Conservation (phyloP, 2,329 filamentous ascomycete species). For the Venturia oleaginea region DNA sequence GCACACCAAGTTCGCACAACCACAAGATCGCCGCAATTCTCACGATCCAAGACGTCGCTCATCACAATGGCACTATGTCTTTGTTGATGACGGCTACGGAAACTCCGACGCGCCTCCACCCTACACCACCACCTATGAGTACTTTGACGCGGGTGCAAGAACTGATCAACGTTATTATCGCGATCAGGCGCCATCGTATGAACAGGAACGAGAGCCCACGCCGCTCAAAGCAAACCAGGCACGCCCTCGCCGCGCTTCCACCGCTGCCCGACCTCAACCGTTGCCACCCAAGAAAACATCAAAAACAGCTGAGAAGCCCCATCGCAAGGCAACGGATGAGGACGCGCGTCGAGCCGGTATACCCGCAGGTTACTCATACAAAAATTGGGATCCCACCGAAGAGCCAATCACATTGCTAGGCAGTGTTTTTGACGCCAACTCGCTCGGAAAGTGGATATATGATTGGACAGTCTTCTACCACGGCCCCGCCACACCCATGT, state of each 20-base stretch:
- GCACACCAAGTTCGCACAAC: constrained; percentile 15
- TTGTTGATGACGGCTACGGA: constrained; percentile 44
- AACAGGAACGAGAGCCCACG: constrained; percentile 25
- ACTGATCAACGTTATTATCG: constrained; percentile 42
- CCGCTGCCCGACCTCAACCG: constrained; percentile 35
- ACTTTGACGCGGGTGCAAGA: constrained; percentile 40
- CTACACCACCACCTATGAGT: constrained; percentile 42
- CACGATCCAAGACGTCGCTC: constrained; percentile 35
- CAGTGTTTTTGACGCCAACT: constrained; percentile 95
- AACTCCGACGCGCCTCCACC: constrained; percentile 38
- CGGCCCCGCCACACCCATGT: constrained; percentile 70
- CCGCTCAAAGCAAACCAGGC: constrained; percentile 31
- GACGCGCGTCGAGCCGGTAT: constrained; percentile 59
- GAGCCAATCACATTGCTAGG: constrained; percentile 89
- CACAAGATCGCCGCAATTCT: constrained; percentile 15
- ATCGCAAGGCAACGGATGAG: constrained; percentile 53
- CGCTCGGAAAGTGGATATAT: constrained; percentile 97
- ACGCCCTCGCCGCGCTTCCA: constrained; percentile 46
- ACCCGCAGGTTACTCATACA: constrained; percentile 82
- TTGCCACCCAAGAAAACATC: constrained; percentile 30
- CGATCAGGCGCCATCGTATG: constrained; percentile 34
- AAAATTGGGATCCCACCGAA: constrained; percentile 96
- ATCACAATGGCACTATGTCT: constrained; percentile 45
- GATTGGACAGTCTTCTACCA: constrained; percentile 96
- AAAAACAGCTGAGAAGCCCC: constrained; percentile 29